Conservation (phyloP, 768 basidiomycete species). For the Collybiopsis luxurians region DNA sequence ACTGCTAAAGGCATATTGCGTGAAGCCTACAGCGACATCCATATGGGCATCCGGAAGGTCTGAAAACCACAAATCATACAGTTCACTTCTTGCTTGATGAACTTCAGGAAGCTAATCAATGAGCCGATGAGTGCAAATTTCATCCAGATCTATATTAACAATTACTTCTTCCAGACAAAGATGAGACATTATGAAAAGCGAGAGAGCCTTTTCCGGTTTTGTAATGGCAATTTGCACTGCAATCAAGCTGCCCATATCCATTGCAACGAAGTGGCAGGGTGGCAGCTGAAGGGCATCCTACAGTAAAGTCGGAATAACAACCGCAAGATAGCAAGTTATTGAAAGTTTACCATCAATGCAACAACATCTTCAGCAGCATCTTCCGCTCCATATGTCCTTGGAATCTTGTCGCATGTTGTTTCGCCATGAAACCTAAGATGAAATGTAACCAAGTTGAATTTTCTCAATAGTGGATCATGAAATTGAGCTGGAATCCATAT, state of each 20-base stretch:
- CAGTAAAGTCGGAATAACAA: not conserved
- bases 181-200: constrained; percentile 36
- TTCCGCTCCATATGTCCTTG: constrained; percentile 23
- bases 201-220: constrained; percentile 28
- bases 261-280: constrained; percentile 32
- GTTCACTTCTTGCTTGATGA: not conserved
- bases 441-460: constrained; percentile 35
- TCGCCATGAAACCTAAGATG: constrained; percentile 33
- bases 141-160: not conserved
- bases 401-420: constrained; percentile 24
- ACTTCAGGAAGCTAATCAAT: not conserved
- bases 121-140: not conserved
- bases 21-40: not conserved
- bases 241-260: constrained; percentile 30
- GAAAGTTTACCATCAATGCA: constrained; percentile 26
- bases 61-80: not conserved
- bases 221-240: constrained; percentile 30
- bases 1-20: not conserved
- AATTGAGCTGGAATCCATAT: not conserved
- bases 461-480: constrained; percentile 25
- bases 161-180: constrained; percentile 30
- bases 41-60: not conserved
- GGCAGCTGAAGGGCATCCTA: constrained; percentile 31
- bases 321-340: not conserved
- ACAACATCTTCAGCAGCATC: constrained; percentile 30